Conservation (phyloP, 148 eudicot species). For the Hydrangea macrophylla region DNA sequence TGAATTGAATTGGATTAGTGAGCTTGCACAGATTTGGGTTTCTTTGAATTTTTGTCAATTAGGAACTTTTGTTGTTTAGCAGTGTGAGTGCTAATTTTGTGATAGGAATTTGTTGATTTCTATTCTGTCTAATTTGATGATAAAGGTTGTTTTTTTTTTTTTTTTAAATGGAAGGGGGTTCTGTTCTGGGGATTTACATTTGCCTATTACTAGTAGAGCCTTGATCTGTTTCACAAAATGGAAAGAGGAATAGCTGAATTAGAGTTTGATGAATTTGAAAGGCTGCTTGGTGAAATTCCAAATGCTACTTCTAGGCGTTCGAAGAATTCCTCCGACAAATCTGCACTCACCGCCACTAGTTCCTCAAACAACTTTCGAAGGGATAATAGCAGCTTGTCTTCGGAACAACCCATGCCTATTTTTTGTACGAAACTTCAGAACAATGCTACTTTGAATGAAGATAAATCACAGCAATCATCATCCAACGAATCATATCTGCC, state of each 20-base stretch:
- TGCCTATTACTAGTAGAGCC: neutral
- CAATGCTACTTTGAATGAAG: neutral
- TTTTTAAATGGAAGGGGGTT: too few species aligned
- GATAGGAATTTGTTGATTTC: too few species aligned
- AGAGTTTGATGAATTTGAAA: slow-evolving; percentile 18
- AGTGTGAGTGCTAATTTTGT: too few species aligned
- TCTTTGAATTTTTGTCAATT: too few species aligned
- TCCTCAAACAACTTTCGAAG: slow-evolving; percentile 8
- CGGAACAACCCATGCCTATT: neutral
- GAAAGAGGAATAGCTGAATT: slow-evolving; percentile 8
- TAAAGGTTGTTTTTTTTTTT: too few species aligned
- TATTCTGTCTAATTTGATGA: too few species aligned
- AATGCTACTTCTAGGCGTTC: slow-evolving; percentile 10
- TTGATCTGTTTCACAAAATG: neutral
- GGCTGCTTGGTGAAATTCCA: slow-evolving; percentile 18
- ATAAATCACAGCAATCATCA: neutral
- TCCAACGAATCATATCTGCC: slow-evolving; percentile 7
- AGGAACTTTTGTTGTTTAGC: too few species aligned
- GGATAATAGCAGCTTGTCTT: neutral
- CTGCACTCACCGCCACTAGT: slow-evolving; percentile 2
- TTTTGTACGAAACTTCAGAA: too few species aligned
- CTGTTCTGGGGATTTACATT: too few species aligned
- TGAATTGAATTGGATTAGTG: too few species aligned
- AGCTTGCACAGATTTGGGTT: too few species aligned
- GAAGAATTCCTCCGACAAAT: slow-evolving; percentile 4